Evolutionary conservation across 169 alveolate species (phyloP).

Genomic region (Hepatocystis sp.): DNA sequence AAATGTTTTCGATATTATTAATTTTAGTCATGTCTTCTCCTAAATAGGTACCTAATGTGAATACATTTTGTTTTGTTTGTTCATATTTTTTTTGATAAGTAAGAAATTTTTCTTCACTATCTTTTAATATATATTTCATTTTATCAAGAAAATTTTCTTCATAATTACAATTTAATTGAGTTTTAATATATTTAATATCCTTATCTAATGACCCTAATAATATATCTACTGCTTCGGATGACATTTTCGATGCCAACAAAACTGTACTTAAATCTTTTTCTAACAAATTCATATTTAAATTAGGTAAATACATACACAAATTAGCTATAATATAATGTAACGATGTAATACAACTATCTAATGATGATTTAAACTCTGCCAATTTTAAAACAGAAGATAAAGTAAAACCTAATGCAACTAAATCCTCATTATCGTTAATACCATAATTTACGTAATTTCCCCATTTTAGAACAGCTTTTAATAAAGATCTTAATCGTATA

Average conservation of each 20-base stretch:
- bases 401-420: constrained; percentile 82
- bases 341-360: constrained; percentile 82
- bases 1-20: constrained; percentile 56
- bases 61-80: constrained; percentile 58
- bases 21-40: constrained; percentile 66
- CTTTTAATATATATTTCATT: constrained; percentile 45
- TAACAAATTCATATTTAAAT: constrained; percentile 59
- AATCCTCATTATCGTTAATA: constrained; percentile 72
- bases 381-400: constrained; percentile 82
- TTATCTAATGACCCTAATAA: constrained; percentile 56
- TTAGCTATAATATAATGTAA: constrained; percentile 84
- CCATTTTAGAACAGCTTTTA: constrained; percentile 83
- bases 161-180: constrained; percentile 29
- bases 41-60: constrained; percentile 37
- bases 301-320: constrained; percentile 78
- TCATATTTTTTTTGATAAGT: constrained; percentile 41
- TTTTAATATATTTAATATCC: constrained; percentile 43
- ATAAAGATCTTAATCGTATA: constrained; percentile 77
- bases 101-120: constrained; percentile 48
- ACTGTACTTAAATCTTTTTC: constrained; percentile 56
- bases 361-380: constrained; percentile 83
- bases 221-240: constrained; percentile 76
- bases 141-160: constrained; percentile 68
- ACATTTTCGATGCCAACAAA: constrained; percentile 70
- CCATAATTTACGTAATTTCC: constrained; percentile 89